These are phyloP conservation scores for Ramularia collo-cygni DNA, from an alignment of 2,329 filamentous ascomycete species.

Conservation along the genomic window DNA sequence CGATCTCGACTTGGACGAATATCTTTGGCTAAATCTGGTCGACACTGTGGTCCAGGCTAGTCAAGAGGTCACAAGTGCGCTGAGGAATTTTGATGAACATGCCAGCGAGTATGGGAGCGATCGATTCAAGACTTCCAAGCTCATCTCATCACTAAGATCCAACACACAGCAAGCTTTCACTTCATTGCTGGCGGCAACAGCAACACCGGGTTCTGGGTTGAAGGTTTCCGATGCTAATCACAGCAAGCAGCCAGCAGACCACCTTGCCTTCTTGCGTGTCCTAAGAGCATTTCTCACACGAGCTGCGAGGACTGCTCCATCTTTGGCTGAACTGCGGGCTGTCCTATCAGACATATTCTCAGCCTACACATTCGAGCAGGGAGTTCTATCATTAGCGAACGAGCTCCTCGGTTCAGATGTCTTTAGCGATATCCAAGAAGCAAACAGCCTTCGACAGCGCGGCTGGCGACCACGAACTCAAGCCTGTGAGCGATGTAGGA, in stretches of 20 bases:
- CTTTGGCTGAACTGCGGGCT: constrained; percentile 74
- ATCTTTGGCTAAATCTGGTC: constrained; percentile 60
- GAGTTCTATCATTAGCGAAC: constrained; percentile 77
- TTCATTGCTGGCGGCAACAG: constrained; percentile 68
- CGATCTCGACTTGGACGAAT: constrained; percentile 54
- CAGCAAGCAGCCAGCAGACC: constrained; percentile 32
- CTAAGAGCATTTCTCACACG: constrained; percentile 80
- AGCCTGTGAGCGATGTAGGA: constrained; percentile 78
- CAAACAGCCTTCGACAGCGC: constrained; percentile 66
- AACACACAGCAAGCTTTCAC: constrained; percentile 89
- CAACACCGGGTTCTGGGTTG: constrained; percentile 35
- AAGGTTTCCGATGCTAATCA: constrained; percentile 12
- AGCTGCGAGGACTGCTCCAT: constrained; percentile 74
- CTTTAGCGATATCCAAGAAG: constrained; percentile 73
- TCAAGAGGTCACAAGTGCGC: constrained; percentile 33
- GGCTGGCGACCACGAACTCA: constrained; percentile 87
- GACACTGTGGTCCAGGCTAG: constrained; percentile 53
- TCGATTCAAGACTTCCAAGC: constrained; percentile 50
- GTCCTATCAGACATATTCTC: constrained; percentile 88
- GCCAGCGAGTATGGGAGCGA: constrained; percentile 17
- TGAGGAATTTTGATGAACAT: constrained; percentile 26
- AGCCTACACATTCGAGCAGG: constrained; percentile 88
- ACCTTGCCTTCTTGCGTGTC: constrained; percentile 75
- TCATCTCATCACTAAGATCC: constrained; percentile 62
- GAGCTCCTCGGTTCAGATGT: constrained; percentile 80